Percentiles rank a stretch among this genome's conserved stretches.
These are phyloP conservation scores for Tylopilus intermedius DNA, from an alignment of 768 basidiomycete genomes.

Conservation along the genomic window DNA sequence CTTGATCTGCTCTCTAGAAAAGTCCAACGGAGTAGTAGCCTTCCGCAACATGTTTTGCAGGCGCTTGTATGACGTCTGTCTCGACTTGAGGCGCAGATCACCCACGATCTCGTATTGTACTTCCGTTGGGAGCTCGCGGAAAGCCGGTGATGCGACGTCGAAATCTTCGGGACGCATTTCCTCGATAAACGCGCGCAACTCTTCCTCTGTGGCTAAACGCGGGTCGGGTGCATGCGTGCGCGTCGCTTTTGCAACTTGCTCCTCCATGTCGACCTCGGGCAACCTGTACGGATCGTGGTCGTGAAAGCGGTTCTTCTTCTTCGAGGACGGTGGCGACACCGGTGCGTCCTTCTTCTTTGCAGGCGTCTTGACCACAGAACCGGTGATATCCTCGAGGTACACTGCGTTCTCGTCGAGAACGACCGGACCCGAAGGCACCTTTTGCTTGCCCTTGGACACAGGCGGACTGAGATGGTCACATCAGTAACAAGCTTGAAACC, in stretches of 20 bases:
- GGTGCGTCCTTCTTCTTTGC: constrained; percentile 22
- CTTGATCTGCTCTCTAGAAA: constrained; percentile 93
- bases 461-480: constrained; percentile 15
- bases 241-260: constrained; percentile 57
- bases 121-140: constrained; percentile 89
- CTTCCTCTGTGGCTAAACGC: constrained; percentile 92
- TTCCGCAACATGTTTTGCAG: constrained; percentile 84
- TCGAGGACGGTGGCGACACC: constrained; percentile 45
- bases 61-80: constrained; percentile 89
- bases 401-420: constrained; percentile 67
- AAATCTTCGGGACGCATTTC: constrained; percentile 96
- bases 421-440: constrained; percentile 41
- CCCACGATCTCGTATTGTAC: constrained; percentile 98
- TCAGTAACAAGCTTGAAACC: neutral
- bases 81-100: constrained; percentile 88
- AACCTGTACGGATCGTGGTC: constrained; percentile 92
- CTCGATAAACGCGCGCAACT: constrained; percentile 88
- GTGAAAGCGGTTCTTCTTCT: constrained; percentile 58
- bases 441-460: constrained; percentile 41
- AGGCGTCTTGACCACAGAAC: constrained; percentile 51
- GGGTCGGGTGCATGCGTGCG: constrained; percentile 70
- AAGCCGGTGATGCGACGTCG: constrained; percentile 84
- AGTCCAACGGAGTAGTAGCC: constrained; percentile 83
- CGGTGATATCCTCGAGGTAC: constrained; percentile 83
- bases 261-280: constrained; percentile 74